Percentiles rank a stretch among this genome's conserved stretches.
Conservation (phyloP, 257 asterid species). For the Solanum medicagineum region DNA sequence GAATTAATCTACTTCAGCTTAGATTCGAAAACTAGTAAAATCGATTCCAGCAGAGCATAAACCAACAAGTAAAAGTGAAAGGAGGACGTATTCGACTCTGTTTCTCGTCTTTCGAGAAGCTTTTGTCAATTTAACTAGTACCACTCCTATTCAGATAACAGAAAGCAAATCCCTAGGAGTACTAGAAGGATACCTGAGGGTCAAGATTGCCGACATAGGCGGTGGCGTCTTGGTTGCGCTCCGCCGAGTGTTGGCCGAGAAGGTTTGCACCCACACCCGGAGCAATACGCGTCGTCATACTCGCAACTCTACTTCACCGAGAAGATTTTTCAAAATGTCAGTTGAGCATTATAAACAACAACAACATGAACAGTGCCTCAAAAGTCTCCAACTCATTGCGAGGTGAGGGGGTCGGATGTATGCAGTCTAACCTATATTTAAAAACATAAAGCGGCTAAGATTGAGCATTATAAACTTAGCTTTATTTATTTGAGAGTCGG, state of each 20-base stretch:
- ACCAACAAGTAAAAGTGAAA: neutral
- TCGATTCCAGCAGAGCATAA: neutral
- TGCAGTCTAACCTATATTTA: too few species aligned
- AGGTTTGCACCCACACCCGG: slow-evolving; percentile 95
- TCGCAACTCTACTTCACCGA: neutral
- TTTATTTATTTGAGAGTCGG: too few species aligned
- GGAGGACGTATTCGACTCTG: too few species aligned
- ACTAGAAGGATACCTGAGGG: slow-evolving; percentile 35
- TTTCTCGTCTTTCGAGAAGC: neutral
- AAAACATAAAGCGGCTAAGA: too few species aligned
- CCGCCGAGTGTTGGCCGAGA: slow-evolving; percentile 93
- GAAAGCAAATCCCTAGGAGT: neutral
- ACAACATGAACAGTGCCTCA: too few species aligned
- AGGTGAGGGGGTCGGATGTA: too few species aligned
- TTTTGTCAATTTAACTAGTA: neutral
- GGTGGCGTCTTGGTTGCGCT: slow-evolving; percentile 95
- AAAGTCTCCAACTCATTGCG: too few species aligned
- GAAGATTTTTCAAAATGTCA: neutral
- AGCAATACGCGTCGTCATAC: slow-evolving; percentile 80
- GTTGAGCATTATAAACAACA: neutral
- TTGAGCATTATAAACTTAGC: too few species aligned
- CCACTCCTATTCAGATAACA: neutral
- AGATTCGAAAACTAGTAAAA: too few species aligned
- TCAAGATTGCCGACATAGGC: slow-evolving; percentile 92
- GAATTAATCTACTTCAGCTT: neutral